Base-by-base conservation (phyloP, 202 grass and related monocot species). In the Digitaria exilis region DNA sequence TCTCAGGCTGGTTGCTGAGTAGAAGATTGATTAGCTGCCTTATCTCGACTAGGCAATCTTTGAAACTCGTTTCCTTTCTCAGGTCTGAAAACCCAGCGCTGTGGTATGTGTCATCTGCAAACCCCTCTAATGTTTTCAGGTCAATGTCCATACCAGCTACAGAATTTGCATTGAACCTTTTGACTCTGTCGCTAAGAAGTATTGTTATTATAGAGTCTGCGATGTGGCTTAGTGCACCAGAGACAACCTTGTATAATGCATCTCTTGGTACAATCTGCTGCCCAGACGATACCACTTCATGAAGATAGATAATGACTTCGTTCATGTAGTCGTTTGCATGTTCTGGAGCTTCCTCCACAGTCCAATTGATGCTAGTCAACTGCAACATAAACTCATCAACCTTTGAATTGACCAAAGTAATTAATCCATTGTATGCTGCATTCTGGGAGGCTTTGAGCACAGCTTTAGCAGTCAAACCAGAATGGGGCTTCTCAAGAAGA, bases 281-380 rank as follows among this genome's bases (percentile, higher is more conserved):
- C 51, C 89, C 89, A 56, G 82, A 79, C 32, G 91, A 91, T 17
- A 91, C 54, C 49, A 94, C 54, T 1, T 32, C 70, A 73, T 94
- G 76, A 18, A 97, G 89, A 82, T 82, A 94, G 67, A 97, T 84
- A 56, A 97, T 43, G 15, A 94, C 83, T 74, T 90, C 94, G 30
- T 97, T 91, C 80, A 97, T 97, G 46, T 97, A 97, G 77, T 97
- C 94, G 86, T 97, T 97, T 28, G 52, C 87, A 14, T 97, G 89
- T 82, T 97, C 91, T 76, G 94, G 80, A 57, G 88, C 67, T 77
- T 92, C 91, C 59, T 97, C 94, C 44, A 58, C 55, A 35, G 82
- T 94, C 94, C 94, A 97, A 74, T 91, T 91, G 71, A 97, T 76
- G 69, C 17, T 88, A 75, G 79, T 73, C 76, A 97, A 79, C 29